These are phyloP conservation scores for Breviolum minutum DNA, from an alignment of 73 alveolate genomes.

Conservation along the genomic window DNA sequence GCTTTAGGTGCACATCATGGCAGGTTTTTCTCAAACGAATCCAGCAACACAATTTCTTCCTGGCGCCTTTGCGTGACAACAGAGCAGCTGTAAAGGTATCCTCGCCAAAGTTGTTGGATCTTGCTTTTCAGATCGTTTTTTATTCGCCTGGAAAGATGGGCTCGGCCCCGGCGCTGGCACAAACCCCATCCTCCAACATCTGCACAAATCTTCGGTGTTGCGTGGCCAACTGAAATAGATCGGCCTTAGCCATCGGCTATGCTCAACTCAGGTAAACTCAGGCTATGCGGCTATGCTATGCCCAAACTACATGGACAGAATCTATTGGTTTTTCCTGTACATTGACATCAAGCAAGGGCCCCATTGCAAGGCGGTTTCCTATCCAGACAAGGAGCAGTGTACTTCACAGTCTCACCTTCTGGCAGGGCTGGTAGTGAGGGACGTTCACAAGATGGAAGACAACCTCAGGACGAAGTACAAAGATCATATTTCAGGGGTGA, in stretches of 20 bases:
- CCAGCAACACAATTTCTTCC: background rate
- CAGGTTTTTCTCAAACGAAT: background rate
- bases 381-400: background rate
- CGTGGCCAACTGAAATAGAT: conserved; percentile 56
- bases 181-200: conserved; percentile 57
- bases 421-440: conserved; percentile 17
- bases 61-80: conserved; percentile 1
- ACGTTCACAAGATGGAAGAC: conserved; percentile 61
- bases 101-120: background rate
- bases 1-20: background rate
- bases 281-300: background rate
- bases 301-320: too few relatives aligned
- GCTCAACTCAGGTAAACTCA: background rate
- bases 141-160: background rate
- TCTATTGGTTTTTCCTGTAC: background rate
- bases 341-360: background rate
- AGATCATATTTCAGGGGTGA: background rate
- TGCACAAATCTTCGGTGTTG: conserved; percentile 62
- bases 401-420: conserved; percentile 58
- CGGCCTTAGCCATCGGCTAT: background rate
- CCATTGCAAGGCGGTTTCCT: background rate
- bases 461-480: background rate
- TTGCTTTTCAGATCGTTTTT: background rate
- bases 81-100: conserved; percentile 33
- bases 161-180: background rate